Evolutionary conservation across 331 rosid species (phyloP).

Genomic region (Malus hybrid): DNA sequence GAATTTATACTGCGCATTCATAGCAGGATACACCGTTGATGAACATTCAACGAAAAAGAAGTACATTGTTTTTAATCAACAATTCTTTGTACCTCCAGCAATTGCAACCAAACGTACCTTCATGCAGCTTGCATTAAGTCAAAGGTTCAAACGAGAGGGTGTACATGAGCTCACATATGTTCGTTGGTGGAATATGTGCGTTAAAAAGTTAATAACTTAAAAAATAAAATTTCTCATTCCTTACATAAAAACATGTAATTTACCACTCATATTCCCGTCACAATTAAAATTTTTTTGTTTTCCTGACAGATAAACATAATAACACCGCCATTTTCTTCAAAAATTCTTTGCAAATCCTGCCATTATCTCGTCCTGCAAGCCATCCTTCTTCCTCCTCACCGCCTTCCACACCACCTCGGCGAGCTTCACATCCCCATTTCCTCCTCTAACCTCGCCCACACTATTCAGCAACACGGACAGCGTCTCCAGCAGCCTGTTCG

Average conservation of each 20-base stretch:
- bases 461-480: slow-evolving; percentile 37
- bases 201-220: no score
- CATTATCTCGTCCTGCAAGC: slow-evolving; percentile 26
- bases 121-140: no score
- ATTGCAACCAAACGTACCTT: background rate
- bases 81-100: background rate
- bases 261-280: no score
- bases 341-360: slow-evolving; percentile 44
- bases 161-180: no score
- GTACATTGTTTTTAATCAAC: background rate
- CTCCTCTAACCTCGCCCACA: slow-evolving; percentile 52
- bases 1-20: background rate
- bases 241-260: no score
- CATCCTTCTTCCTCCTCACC: slow-evolving; percentile 53
- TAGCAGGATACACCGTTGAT: background rate
- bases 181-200: no score
- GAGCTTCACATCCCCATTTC: slow-evolving; percentile 26
- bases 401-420: slow-evolving; percentile 43
- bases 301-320: no score
- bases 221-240: no score
- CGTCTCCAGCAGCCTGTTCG: slow-evolving; percentile 44
- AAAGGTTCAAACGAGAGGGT: no score
- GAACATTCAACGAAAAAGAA: background rate
- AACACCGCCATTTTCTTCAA: slow-evolving; percentile 44
- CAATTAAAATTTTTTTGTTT: no score